A percentile compares a stretch with the other conserved stretches of the same genome.
Evolutionary conservation across 179 eudicot species (phyloP).

Genomic region (Gypsophila paniculata): DNA sequence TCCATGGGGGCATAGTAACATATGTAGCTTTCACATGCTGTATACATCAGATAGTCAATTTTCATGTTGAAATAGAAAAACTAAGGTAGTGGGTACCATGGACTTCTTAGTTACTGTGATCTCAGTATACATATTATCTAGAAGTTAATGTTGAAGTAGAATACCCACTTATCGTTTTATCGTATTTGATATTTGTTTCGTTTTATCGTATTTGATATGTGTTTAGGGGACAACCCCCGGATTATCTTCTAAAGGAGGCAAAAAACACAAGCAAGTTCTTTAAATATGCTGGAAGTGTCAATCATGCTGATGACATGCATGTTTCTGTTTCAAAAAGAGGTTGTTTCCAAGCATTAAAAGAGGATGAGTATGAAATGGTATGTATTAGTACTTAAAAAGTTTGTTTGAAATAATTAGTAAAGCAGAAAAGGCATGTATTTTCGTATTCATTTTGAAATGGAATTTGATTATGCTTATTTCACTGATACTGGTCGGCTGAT

Average conservation of each 20-base stretch:
- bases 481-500: not conserved
- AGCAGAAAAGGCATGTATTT: not conserved
- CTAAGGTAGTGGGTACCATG: not conserved
- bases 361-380: conserved; percentile 92
- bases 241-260: conserved; percentile 75
- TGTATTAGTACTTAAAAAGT: conserved; percentile 34
- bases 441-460: not conserved
- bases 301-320: conserved; percentile 41
- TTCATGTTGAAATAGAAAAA: not conserved
- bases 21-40: not conserved
- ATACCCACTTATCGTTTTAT: conserved; percentile 13
- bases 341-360: conserved; percentile 63
- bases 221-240: conserved; percentile 94
- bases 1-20: not conserved
- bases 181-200: conserved; percentile 29
- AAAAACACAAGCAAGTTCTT: conserved; percentile 89
- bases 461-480: no score
- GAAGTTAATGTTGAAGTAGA: not conserved
- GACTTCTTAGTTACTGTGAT: not conserved
- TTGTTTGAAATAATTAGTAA: conserved; percentile 4
- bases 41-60: not conserved
- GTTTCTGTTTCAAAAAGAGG: conserved; percentile 38
- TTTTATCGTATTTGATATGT: conserved; percentile 23
- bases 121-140: not conserved
- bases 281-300: conserved; percentile 67